Conservation (phyloP, 2,329 filamentous ascomycete species). For the Cladosporium sp. region DNA sequence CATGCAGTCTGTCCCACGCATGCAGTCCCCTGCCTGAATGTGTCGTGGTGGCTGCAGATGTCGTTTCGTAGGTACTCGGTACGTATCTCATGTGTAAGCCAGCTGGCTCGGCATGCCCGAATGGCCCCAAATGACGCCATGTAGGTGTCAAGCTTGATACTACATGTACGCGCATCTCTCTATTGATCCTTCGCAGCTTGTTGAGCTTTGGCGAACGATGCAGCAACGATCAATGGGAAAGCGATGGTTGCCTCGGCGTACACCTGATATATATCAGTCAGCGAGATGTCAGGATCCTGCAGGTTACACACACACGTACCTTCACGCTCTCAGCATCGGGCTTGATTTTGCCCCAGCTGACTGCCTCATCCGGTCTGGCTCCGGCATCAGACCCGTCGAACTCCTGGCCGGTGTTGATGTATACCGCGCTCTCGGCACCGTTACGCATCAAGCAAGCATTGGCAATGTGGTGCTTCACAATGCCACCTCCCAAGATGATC, state of each 20-base stretch:
- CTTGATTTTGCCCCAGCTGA: constrained; percentile 99
- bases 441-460: constrained; percentile 98
- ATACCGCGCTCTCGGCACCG: constrained; percentile 92
- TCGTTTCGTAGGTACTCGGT: neutral
- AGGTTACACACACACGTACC: constrained; percentile 44
- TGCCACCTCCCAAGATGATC: constrained; percentile 88
- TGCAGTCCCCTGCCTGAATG: neutral
- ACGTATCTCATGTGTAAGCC: too few species aligned
- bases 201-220: constrained; percentile 53
- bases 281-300: too few species aligned
- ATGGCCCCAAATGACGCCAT: too few species aligned
- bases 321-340: constrained; percentile 82
- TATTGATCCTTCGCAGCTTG: neutral
- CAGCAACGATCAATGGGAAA: constrained; percentile 63
- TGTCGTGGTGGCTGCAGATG: constrained; percentile 6
- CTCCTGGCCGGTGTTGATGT: constrained; percentile 95
- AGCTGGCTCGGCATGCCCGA: too few species aligned
- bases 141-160: too few species aligned
- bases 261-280: constrained; percentile 35
- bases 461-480: constrained; percentile 98
- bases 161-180: neutral
- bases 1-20: constrained; percentile 2
- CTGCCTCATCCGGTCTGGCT: constrained; percentile 88
- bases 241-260: constrained; percentile 64
- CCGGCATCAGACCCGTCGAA: constrained; percentile 97